Percentiles rank a stretch among this genome's conserved stretches.
phyloP scores from a whole-genome alignment of 2,329 filamentous ascomycete species.

The Lasiodiplodia sp. region DNA sequence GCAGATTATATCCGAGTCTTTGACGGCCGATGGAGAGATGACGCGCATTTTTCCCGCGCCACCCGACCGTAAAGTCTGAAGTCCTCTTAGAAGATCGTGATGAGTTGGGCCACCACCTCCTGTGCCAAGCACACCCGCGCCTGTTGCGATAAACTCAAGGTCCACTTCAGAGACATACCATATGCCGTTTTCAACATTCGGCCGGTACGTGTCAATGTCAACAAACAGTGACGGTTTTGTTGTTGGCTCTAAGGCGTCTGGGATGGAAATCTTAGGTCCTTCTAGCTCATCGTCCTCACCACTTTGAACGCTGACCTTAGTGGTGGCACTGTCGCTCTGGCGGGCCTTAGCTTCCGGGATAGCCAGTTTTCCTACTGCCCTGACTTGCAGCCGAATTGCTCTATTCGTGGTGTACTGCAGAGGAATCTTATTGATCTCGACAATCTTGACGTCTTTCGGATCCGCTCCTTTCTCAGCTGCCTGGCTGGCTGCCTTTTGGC shows the following conservation, averaged over 20 bases:
- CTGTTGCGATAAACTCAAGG: slow-evolving; percentile 63
- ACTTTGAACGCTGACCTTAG: slow-evolving; percentile 14
- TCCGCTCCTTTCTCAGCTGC: slow-evolving; percentile 43
- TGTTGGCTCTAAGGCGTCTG: neutral
- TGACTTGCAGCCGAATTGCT: slow-evolving; percentile 31
- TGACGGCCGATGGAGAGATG: slow-evolving; percentile 46
- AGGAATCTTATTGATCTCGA: slow-evolving; percentile 36
- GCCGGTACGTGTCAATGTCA: neutral
- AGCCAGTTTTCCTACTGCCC: slow-evolving; percentile 16
- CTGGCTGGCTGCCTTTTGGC: slow-evolving; percentile 40
- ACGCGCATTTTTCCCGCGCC: slow-evolving; percentile 50
- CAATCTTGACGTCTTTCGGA: slow-evolving; percentile 52
- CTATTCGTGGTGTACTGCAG: slow-evolving; percentile 34
- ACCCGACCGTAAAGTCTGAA: slow-evolving; percentile 57
- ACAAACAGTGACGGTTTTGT: neutral
- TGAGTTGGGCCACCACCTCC: slow-evolving; percentile 66
- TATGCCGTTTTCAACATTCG: slow-evolving; percentile 48
- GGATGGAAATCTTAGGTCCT: neutral
- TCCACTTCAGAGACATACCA: slow-evolving; percentile 68
- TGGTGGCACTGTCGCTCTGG: neutral
- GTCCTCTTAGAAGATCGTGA: slow-evolving; percentile 47
- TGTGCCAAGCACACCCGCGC: slow-evolving; percentile 68
- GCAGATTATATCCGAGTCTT: slow-evolving; percentile 50
- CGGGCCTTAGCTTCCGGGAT: neutral
- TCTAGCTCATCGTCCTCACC: neutral